Evolutionary conservation across 164 flowering plant genomes (phyloP).

Genomic region (Macadamia tetraphylla): DNA sequence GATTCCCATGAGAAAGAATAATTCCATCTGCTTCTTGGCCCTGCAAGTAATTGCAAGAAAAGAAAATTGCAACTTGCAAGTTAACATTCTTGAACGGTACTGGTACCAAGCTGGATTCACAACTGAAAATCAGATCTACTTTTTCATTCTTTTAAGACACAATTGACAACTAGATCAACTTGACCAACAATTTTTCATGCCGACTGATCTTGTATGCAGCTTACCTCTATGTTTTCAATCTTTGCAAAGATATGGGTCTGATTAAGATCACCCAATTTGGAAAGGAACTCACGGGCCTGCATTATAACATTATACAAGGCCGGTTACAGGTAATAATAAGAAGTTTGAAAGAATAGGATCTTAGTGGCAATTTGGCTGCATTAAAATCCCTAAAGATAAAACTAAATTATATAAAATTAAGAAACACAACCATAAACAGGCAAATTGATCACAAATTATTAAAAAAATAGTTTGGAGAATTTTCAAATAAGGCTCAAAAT

Average conservation of each 20-base stretch:
- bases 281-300: slow-evolving; percentile 83
- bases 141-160: too few species aligned
- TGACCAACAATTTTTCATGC: neutral
- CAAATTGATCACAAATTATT: neutral
- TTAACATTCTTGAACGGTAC: neutral
- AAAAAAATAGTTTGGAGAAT: neutral
- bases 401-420: neutral
- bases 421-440: neutral
- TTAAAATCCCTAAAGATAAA: neutral
- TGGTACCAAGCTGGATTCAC: neutral
- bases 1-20: slow-evolving; percentile 75
- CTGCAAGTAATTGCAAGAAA: slow-evolving; percentile 27
- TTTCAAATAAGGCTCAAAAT: neutral
- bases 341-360: neutral
- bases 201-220: neutral
- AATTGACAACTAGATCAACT: neutral
- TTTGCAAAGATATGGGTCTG: slow-evolving; percentile 94
- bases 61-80: neutral
- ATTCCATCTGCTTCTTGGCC: slow-evolving; percentile 92
- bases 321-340: neutral
- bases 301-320: slow-evolving; percentile 7
- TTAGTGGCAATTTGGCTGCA: neutral
- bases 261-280: slow-evolving; percentile 69
- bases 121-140: too few species aligned
- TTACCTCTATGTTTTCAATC: slow-evolving; percentile 47